Evolutionary conservation across 1,139 yeast genomes (phyloP).

Genomic region (Debaryomycetaceae sp.): DNA sequence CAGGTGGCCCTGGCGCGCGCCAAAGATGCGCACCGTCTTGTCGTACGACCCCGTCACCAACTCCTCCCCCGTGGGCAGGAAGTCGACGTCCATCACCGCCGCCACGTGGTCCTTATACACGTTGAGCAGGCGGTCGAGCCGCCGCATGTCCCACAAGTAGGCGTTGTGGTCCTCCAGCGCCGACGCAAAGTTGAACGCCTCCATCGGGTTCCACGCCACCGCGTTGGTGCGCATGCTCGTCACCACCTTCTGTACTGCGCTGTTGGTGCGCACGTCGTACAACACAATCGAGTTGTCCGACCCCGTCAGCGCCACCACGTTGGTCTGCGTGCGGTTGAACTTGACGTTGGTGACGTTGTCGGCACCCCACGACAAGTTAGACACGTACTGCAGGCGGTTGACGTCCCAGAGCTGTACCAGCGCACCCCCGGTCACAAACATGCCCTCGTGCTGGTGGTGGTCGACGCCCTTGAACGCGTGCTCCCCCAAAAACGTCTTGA

Average conservation of each 20-base stretch:
- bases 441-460: slow-evolving; percentile 69
- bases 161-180: slow-evolving; percentile 95
- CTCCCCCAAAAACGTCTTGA: slow-evolving; percentile 78
- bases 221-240: slow-evolving; percentile 82
- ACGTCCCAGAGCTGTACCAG: slow-evolving; percentile 87
- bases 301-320: slow-evolving; percentile 86
- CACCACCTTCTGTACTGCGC: slow-evolving; percentile 88
- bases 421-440: slow-evolving; percentile 92
- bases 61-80: slow-evolving; percentile 96
- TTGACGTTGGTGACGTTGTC: slow-evolving; percentile 80
- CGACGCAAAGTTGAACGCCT: slow-evolving; percentile 88
- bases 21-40: slow-evolving; percentile 80
- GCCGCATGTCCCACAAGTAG: slow-evolving; percentile 95
- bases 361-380: slow-evolving; percentile 91
- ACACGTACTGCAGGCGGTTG: slow-evolving; percentile 68
- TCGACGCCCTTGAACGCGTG: slow-evolving; percentile 83
- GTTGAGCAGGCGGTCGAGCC: slow-evolving; percentile 70
- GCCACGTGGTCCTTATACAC: slow-evolving; percentile 95
- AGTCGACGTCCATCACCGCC: slow-evolving; percentile 92
- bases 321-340: slow-evolving; percentile 88
- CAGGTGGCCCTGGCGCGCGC: slow-evolving; percentile 79
- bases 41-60: slow-evolving; percentile 95
- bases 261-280: slow-evolving; percentile 87
- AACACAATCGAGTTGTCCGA: slow-evolving; percentile 86
- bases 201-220: slow-evolving; percentile 96